phyloP scores from a whole-genome alignment of 2,329 filamentous ascomycete species.

The Decorospora gaudefroyi region DNA sequence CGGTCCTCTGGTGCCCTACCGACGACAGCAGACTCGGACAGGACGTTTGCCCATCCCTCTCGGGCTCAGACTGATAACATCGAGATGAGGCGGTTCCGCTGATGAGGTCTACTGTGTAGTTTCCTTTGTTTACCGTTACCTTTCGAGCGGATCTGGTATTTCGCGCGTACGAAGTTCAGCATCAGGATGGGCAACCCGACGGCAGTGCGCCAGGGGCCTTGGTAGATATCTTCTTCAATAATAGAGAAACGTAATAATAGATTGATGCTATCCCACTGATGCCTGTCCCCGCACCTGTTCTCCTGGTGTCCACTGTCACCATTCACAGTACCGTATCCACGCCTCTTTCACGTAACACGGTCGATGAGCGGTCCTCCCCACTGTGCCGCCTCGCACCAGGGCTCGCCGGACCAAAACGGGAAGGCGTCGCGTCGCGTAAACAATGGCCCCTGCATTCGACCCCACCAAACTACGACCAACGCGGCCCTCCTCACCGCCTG shows the following conservation, averaged over 20 bases:
- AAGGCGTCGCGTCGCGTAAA: conserved; percentile 23
- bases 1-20: conserved; percentile 35
- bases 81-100: conserved; percentile 42
- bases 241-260: no score
- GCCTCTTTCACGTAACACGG: no score
- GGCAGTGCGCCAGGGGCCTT: background rate
- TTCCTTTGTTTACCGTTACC: background rate
- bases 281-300: no score
- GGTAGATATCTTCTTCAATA: no score
- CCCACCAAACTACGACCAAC: conserved; percentile 29
- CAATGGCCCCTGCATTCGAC: conserved; percentile 25
- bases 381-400: conserved; percentile 5
- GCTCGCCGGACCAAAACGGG: conserved; percentile 5
- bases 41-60: conserved; percentile 27
- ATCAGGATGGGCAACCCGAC: background rate
- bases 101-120: background rate
- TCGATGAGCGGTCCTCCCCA: no score
- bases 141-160: background rate
- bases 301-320: no score
- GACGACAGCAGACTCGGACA: conserved; percentile 24
- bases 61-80: conserved; percentile 39
- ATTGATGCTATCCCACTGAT: no score
- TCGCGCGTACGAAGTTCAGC: background rate
- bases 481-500: conserved; percentile 24
- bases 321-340: no score